Evolutionary conservation across 106 monocot species (phyloP), one percentile per base, ranked within the genome.

Genomic region (Phalaenopsis equestris): DNA sequence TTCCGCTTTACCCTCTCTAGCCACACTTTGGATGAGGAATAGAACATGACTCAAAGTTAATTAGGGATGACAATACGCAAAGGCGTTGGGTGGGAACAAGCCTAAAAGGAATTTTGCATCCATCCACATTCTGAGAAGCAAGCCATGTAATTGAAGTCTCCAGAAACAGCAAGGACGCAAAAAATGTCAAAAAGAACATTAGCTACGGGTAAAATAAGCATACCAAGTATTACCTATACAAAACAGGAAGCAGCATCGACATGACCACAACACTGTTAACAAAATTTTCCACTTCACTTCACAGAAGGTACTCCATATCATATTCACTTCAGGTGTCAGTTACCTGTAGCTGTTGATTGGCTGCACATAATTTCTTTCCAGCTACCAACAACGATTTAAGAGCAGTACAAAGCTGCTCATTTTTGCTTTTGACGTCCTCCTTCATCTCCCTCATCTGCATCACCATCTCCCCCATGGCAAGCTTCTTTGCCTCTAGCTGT

Each of bases 321-420:
- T 30, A 49, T 21, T 9, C 47, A 76, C 23, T 76, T 49, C 14
- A 12, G 7, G 52, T 46, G n/a, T 8, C 19, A 30, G 24, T 76
- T 80, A 99, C 99, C 99, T 95, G 85, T 76, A 99, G 46, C 72
- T 93, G 87, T 42, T 90, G 83, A 45, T 86, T 80, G 2, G 91
- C 85, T 56, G 86, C 82, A 47, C 79, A 83, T 24, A 99, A 88
- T 23, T 85, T 93, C 72, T 95, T 91, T 46, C 86, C 80, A 76
- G 93, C 92, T 76, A 85, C 78, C 81, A 88, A 77, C 75, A 99
- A 81, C 37, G 74, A 80, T 88, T 91, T 87, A 77, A 80, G 86
- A 16, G 76, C 81, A 73, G 73, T 55, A 57, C 79, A 80, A 76
- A 99, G 91, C 73, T 91, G 86, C 82, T 95, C 99, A 67, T 84